phyloP scores from a whole-genome alignment of 768 basidiomycete species.

The Trametes sanguinea region DNA sequence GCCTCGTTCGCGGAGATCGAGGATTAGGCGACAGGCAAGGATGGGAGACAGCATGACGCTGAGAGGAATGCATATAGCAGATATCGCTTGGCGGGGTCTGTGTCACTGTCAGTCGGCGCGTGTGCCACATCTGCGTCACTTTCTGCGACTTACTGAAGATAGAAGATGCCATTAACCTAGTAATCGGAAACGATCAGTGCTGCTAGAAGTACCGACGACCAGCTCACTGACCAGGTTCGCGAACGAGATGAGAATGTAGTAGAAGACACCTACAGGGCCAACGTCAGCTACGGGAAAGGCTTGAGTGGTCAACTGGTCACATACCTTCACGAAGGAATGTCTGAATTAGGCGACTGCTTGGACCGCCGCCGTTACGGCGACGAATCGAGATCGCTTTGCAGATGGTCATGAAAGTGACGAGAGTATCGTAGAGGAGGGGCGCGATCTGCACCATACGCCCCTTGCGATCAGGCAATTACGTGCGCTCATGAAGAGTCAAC shows the following conservation, averaged over 20 bases:
- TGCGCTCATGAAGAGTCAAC: too few species aligned
- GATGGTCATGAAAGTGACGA: slow-evolving; percentile 80
- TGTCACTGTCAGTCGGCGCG: background rate
- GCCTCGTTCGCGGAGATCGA: slow-evolving; percentile 80
- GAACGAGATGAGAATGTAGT: slow-evolving; percentile 83
- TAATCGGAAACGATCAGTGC: too few species aligned
- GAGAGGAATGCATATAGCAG: slow-evolving; percentile 81
- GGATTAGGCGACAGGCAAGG: slow-evolving; percentile 78
- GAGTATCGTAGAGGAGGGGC: slow-evolving; percentile 77
- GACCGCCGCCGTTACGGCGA: slow-evolving; percentile 71
- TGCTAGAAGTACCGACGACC: too few species aligned
- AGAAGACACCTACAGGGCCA: slow-evolving; percentile 63
- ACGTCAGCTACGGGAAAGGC: slow-evolving; percentile 1
- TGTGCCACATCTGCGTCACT: background rate
- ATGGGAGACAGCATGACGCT: slow-evolving; percentile 84
- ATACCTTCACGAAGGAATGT: slow-evolving; percentile 82
- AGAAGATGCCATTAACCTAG: slow-evolving; percentile 79
- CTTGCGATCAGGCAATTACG: too few species aligned
- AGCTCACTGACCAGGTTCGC: slow-evolving; percentile 61
- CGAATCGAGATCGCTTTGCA: slow-evolving; percentile 79
- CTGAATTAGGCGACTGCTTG: slow-evolving; percentile 78
- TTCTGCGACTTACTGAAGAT: slow-evolving; percentile 63
- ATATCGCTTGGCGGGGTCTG: slow-evolving; percentile 80
- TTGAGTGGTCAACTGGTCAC: background rate
- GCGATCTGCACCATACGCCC: slow-evolving; percentile 53